Evolutionary conservation across 805 yeast genomes (phyloP).

Genomic region (Wickerhamia fluorescens): DNA sequence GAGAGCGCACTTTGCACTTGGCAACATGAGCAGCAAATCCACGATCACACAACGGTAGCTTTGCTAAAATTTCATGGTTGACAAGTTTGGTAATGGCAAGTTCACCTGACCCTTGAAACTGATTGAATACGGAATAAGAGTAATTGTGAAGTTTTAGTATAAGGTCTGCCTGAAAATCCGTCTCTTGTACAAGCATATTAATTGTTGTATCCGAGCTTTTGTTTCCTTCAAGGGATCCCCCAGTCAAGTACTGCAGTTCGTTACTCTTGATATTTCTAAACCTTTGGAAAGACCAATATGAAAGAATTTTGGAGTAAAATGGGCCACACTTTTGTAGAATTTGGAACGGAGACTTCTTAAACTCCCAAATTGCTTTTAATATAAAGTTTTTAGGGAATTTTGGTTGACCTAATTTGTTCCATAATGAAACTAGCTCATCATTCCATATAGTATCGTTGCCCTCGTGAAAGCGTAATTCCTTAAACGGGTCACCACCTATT

Average conservation of each 20-base stretch:
- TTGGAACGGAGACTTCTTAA: conserved; percentile 33
- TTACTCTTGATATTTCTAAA: conserved; percentile 24
- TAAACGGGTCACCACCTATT: conserved; percentile 27
- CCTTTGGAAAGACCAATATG: conserved; percentile 36
- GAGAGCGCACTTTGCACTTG: conserved; percentile 14
- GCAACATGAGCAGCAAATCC: conserved; percentile 25
- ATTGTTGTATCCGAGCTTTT: no score
- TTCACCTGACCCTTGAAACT: conserved; percentile 38
- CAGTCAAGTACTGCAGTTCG: no score
- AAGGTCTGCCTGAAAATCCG: no score
- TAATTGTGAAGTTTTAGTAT: conserved; percentile 32
- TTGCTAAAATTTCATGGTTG: conserved; percentile 33
- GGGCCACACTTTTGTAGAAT: conserved; percentile 33
- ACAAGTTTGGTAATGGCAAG: conserved; percentile 36
- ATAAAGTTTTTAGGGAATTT: conserved; percentile 27
- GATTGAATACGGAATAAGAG: conserved; percentile 36
- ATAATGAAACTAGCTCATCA: conserved; percentile 14
- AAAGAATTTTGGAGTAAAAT: conserved; percentile 30
- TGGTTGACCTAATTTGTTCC: conserved; percentile 32
- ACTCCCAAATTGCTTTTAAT: conserved; percentile 30
- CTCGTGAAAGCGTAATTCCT: conserved; percentile 21
- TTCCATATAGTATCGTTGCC: conserved; percentile 11
- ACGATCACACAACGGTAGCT: conserved; percentile 34
- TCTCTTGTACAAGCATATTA: no score
- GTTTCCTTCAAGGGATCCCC: no score